Percentiles rank a stretch among this genome's conserved stretches.
Conservation (phyloP, 129 eudicot species). For the Apium graveolens region DNA sequence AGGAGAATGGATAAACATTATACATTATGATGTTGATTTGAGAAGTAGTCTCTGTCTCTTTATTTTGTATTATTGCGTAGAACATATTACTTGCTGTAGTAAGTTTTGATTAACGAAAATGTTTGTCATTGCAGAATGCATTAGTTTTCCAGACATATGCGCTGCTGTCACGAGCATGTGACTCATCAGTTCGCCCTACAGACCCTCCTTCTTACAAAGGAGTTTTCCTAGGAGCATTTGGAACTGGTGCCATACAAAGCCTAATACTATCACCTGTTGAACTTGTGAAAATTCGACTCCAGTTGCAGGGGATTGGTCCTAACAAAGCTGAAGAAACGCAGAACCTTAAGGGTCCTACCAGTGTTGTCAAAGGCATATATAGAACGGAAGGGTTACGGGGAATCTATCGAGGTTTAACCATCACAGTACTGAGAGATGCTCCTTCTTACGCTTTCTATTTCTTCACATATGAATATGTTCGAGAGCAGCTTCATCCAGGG, state of each 20-base stretch:
- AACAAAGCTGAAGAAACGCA: conserved; percentile 13
- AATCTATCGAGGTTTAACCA: conserved; percentile 59
- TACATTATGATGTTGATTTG: background rate
- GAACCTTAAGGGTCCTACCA: conserved; percentile 39
- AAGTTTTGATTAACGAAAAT: background rate
- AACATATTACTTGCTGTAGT: background rate
- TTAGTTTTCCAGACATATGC: conserved; percentile 90
- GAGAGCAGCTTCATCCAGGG: conserved; percentile 80
- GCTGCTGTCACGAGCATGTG: conserved; percentile 64
- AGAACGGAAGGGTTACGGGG: conserved; percentile 53
- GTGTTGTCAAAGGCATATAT: conserved; percentile 41
- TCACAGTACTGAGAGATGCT: conserved; percentile 75
- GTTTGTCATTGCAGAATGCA: conserved; percentile 64
- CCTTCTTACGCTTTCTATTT: conserved; percentile 81
- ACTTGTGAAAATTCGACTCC: conserved; percentile 80
- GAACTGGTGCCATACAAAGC: conserved; percentile 87
- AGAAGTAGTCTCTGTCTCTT: background rate
- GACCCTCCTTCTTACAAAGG: conserved; percentile 89
- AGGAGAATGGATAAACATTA: background rate
- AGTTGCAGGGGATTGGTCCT: conserved; percentile 36
- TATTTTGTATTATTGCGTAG: background rate
- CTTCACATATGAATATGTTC: conserved; percentile 68
- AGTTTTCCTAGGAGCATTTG: conserved; percentile 60
- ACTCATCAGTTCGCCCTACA: conserved; percentile 25
- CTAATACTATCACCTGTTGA: conserved; percentile 78